Evolutionary conservation across 2,329 filamentous ascomycete species (phyloP), one percentile per base, ranked within the genome.

Genomic region (Cercospora sp.): DNA sequence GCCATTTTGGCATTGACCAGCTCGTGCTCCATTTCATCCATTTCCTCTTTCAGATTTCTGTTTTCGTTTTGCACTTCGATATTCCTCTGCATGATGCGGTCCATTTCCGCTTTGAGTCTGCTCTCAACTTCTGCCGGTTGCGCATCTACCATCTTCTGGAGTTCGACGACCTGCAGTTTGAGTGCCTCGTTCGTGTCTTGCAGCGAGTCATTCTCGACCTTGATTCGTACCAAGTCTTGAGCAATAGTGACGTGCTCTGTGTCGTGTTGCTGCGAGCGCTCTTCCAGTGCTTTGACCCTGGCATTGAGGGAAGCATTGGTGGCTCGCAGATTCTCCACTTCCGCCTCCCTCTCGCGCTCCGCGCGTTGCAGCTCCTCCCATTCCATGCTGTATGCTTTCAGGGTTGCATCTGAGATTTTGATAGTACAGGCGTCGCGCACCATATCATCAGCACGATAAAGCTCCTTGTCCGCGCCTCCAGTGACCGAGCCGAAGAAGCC

Each of bases 401-500:
- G 87, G 75, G 91, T 88, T 75, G 96, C 91, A 0, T 92, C 89
- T 0, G 92, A 92, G 48, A 99, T 89, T 75, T 92, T 91, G 62
- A 98, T 86, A 36, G 91, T 90, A 76, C 94, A 97, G 0, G 95
- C 95, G 79, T 99, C 95, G 68, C 91, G 91, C 13, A 99, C 92
- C 69, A 99, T 88, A 74, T 95, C 89, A 78, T 99, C 95, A 16
- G 95, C 95, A 60, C 94, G 90, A 79, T 99, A 99, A 6, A 99
- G 88, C 78, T 97, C 95, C 80, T 97, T 97, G 78, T 99, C 95
- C 12, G 93, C 87, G 72, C 89, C 91, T n/a, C 90, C 89, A 36
- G 92, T 93, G 26, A 93, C 94, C 78, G 91, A 94, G 68, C 95
- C 95, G 76, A 99, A 99, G 84, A 99, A 99, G 13, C 95, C 95